A percentile compares a stretch with the other conserved stretches of the same genome.
Conservation (phyloP, 176 grass and related monocot genomes). For the Panicum miliaceum region DNA sequence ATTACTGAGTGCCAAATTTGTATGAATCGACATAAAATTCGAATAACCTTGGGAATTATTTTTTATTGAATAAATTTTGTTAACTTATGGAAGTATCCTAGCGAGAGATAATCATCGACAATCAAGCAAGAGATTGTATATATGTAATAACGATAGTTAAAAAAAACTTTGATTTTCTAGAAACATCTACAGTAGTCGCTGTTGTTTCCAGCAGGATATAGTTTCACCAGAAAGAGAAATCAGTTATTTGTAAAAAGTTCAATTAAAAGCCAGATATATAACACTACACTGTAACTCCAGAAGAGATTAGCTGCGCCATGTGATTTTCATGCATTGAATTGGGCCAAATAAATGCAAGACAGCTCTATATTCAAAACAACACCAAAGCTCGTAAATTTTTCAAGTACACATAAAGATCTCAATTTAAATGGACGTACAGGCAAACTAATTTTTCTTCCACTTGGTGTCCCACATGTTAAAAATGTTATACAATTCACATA, state of each 20-base stretch:
- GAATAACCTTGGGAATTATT: not conserved
- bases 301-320: conserved; percentile 37
- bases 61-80: no score
- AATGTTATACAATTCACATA: conserved; percentile 1
- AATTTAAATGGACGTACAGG: conserved; percentile 21
- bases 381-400: conserved; percentile 16
- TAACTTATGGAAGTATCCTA: no score
- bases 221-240: not conserved
- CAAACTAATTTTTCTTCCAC: conserved; percentile 19
- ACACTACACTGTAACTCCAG: conserved; percentile 16
- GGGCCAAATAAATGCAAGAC: conserved; percentile 49
- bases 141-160: not conserved
- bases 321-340: conserved; percentile 58
- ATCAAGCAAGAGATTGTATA: not conserved
- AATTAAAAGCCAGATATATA: conserved; percentile 10
- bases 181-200: not conserved
- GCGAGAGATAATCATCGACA: no score
- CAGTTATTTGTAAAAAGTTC: not conserved
- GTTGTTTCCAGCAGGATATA: not conserved
- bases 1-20: not conserved
- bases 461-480: conserved; percentile 25
- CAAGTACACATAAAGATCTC: conserved; percentile 15
- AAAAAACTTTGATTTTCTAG: not conserved
- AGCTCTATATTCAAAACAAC: conserved; percentile 37
- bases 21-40: not conserved